Evolutionary conservation across 2,329 filamentous ascomycete genomes (phyloP).

Genomic region (Exophiala xenobiotica): DNA sequence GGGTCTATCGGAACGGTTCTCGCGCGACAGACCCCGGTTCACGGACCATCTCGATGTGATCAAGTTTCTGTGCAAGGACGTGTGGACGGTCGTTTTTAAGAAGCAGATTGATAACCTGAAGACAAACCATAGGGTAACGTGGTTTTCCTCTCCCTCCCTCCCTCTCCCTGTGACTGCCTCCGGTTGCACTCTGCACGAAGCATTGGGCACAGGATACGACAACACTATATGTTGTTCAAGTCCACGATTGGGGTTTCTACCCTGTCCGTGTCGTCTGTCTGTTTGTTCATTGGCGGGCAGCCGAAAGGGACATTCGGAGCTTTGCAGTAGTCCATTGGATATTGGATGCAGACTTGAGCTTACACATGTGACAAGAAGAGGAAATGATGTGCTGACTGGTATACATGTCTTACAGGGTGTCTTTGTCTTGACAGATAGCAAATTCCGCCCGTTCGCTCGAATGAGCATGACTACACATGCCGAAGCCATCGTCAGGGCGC

Average conservation of each 20-base stretch:
- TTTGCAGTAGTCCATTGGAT: not conserved
- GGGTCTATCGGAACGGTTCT: constrained; percentile 78
- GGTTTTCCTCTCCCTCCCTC: not conserved
- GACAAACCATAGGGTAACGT: constrained; percentile 82
- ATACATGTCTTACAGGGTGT: constrained; percentile 81
- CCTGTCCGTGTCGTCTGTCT: too few relatives aligned
- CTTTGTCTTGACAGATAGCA: constrained; percentile 91
- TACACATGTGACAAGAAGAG: too few relatives aligned
- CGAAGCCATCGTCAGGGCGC: constrained; percentile 70
- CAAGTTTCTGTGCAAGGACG: constrained; percentile 97
- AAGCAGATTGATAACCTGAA: constrained; percentile 99
- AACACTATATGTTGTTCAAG: too few relatives aligned
- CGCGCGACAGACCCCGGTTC: constrained; percentile 73
- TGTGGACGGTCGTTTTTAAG: constrained; percentile 90
- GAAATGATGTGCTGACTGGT: too few relatives aligned
- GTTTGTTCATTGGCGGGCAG: too few relatives aligned
- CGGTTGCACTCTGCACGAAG: too few relatives aligned
- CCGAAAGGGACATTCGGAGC: too few relatives aligned
- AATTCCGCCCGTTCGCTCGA: constrained; percentile 81
- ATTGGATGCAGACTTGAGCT: constrained; percentile 3
- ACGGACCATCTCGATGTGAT: constrained; percentile 92
- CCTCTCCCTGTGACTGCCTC: not conserved
- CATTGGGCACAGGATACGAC: too few relatives aligned
- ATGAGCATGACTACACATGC: constrained; percentile 82
- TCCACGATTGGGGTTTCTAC: too few relatives aligned